A percentile compares a stretch with the other conserved stretches of the same genome.
These are phyloP conservation scores for Eucalyptus cladocalyx DNA, from an alignment of 345 rosid species.

Conservation along the genomic window DNA sequence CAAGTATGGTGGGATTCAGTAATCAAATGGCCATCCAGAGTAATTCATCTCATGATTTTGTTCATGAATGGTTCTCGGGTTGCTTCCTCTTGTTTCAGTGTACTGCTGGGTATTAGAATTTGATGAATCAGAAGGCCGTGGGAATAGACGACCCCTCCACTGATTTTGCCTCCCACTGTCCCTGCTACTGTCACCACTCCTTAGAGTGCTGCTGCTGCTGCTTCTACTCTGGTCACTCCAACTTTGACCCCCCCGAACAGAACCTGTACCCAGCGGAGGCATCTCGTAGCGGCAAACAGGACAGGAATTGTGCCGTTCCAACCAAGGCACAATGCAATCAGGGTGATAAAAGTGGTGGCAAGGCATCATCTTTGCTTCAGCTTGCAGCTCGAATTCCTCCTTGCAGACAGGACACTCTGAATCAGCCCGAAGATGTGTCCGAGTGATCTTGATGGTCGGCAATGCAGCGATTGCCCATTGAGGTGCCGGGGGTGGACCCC, in stretches of 20 bases:
- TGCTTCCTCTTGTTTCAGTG: background rate
- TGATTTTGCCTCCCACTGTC: background rate
- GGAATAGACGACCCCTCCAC: background rate
- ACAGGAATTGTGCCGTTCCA: slow-evolving; percentile 34
- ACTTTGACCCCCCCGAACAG: background rate
- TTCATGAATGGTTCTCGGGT: background rate
- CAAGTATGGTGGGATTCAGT: background rate
- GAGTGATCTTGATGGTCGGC: slow-evolving; percentile 20
- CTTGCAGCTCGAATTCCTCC: slow-evolving; percentile 20
- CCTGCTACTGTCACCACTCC: background rate
- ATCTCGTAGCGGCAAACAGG: slow-evolving; percentile 33
- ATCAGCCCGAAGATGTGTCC: slow-evolving; percentile 19
- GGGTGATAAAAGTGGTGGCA: slow-evolving; percentile 28
- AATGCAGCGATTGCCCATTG: slow-evolving; percentile 17
- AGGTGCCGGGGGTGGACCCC: slow-evolving; percentile 6
- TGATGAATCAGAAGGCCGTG: background rate
- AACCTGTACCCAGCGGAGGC: background rate
- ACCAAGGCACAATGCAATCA: slow-evolving; percentile 35
- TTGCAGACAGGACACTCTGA: slow-evolving; percentile 38
- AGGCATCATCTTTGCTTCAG: slow-evolving; percentile 30
- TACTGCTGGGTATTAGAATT: background rate
- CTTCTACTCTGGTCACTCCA: background rate
- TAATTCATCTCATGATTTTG: slow-evolving; percentile 1
- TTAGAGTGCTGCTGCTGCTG: background rate
- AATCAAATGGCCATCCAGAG: slow-evolving; percentile 5